phyloP scores from a whole-genome alignment of 345 rosid genomes.

The Gossypium arboreum region DNA sequence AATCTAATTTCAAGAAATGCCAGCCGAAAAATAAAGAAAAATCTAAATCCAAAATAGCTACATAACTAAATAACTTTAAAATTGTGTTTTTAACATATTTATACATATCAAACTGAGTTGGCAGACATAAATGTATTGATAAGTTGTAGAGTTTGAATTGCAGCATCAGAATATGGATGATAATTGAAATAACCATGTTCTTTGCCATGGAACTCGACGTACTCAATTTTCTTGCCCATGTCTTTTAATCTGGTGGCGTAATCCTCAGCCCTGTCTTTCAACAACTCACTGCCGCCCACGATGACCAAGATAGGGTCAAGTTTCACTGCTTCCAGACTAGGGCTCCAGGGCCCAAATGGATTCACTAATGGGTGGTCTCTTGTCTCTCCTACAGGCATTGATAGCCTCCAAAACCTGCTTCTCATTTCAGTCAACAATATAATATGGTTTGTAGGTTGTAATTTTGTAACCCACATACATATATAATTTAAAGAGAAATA shows the following conservation, averaged over 20 bases:
- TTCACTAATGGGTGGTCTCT: constrained; percentile 77
- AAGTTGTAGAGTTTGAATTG: constrained; percentile 33
- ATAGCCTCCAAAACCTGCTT: constrained; percentile 79
- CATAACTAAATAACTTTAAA: neutral
- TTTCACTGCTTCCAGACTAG: constrained; percentile 33
- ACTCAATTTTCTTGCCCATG: constrained; percentile 53
- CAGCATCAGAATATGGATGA: constrained; percentile 46
- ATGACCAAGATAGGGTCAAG: constrained; percentile 65
- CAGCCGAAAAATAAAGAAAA: neutral
- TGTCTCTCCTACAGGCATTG: constrained; percentile 58
- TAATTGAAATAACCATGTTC: constrained; percentile 69
- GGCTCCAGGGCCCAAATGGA: constrained; percentile 72
- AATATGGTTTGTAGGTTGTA: no score
- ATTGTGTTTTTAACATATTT: neutral
- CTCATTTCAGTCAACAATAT: no score
- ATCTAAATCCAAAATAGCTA: neutral
- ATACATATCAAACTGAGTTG: constrained; percentile 18
- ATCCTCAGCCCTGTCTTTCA: constrained; percentile 67
- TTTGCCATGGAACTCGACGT: constrained; percentile 54
- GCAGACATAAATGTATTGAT: constrained; percentile 41
- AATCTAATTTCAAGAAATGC: neutral
- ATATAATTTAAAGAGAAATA: no score
- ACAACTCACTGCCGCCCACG: constrained; percentile 55
- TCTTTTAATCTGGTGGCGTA: constrained; percentile 53
- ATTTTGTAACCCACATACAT: no score